Conservation (phyloP, 75 land plant genomes). For the Cupressus sempervirens region DNA sequence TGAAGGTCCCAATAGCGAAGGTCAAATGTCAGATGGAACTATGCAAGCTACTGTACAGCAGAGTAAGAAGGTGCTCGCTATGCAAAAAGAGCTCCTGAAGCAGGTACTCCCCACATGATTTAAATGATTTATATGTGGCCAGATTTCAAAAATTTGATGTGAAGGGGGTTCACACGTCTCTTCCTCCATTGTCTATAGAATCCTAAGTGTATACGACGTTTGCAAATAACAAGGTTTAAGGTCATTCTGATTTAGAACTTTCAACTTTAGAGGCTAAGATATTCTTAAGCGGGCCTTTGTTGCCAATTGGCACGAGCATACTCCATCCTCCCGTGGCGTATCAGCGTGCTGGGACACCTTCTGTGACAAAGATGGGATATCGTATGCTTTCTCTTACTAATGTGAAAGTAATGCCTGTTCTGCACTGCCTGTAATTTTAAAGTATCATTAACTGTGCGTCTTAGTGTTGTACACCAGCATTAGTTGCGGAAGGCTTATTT, state of each 20-base stretch:
- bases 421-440: background rate
- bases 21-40: constrained; percentile 10
- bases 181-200: background rate
- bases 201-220: background rate
- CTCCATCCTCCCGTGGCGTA: background rate
- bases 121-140: background rate
- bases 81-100: constrained; percentile 67
- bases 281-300: background rate
- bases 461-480: background rate
- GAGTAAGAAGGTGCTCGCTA: constrained; percentile 72
- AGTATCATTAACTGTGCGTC: background rate
- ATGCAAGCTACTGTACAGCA: constrained; percentile 60
- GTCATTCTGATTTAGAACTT: background rate
- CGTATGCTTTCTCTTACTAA: too few species aligned
- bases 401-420: background rate
- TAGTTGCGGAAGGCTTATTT: background rate
- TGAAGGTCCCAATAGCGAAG: constrained; percentile 17
- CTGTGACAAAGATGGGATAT: background rate
- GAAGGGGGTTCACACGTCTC: background rate
- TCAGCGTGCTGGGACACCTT: background rate
- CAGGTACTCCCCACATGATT: constrained; percentile 35
- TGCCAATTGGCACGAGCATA: background rate
- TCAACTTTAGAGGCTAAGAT: background rate
- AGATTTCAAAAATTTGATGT: background rate
- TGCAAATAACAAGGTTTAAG: too few species aligned